Percentiles rank a stretch among this genome's conserved stretches.
Conservation (phyloP, 2,329 filamentous ascomycete genomes). For the Ilyonectria robusta region DNA sequence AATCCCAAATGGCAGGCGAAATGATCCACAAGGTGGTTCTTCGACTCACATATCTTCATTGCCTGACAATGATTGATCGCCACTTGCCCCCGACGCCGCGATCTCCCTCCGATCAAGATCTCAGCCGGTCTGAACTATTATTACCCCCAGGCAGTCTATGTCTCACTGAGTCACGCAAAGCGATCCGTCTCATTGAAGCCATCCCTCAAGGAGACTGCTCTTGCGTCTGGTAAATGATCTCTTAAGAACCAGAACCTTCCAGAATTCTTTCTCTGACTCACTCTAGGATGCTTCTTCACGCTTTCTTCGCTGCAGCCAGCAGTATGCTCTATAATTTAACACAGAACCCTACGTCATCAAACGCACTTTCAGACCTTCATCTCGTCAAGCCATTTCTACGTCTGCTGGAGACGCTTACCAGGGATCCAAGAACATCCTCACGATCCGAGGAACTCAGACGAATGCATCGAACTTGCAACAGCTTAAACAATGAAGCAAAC, state of each 20-base stretch:
- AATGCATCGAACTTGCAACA: constrained; percentile 2
- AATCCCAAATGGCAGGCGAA: constrained; percentile 34
- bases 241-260: not conserved
- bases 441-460: constrained; percentile 3
- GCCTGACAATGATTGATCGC: constrained; percentile 41
- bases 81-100: constrained; percentile 32
- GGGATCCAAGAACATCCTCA: not conserved
- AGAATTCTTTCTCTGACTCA: not conserved
- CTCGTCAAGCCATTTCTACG: constrained; percentile 8
- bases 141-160: constrained; percentile 31
- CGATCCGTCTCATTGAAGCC: constrained; percentile 41
- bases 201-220: constrained; percentile 43
- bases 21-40: constrained; percentile 45
- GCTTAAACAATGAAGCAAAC: constrained; percentile 1
- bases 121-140: not conserved
- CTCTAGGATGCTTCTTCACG: constrained; percentile 2
- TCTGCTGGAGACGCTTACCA: not conserved
- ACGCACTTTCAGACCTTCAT: constrained; percentile 6
- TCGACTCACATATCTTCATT: constrained; percentile 46
- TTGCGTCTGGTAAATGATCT: constrained; percentile 33
- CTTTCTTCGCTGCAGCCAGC: constrained; percentile 7
- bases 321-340: constrained; percentile 2
- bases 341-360: not conserved
- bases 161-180: constrained; percentile 45
- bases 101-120: not conserved